A percentile compares a stretch with the other conserved stretches of the same genome.
These are phyloP conservation scores for Hura crepitans DNA, from an alignment of 441 rosid genomes.

Conservation along the genomic window DNA sequence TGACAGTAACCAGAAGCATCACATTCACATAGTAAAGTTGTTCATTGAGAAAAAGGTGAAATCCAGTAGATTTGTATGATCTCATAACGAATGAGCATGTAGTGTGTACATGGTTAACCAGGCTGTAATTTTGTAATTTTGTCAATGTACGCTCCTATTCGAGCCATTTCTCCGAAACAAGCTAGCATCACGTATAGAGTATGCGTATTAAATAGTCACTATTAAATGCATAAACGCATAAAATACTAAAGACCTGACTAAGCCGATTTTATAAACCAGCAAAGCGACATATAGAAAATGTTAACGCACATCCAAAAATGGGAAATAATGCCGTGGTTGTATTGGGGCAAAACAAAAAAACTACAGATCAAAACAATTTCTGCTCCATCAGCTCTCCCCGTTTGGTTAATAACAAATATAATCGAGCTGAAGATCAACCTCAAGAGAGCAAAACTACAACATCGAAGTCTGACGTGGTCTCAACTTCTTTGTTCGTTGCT, in stretches of 20 bases:
- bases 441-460: background rate
- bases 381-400: background rate
- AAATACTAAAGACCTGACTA: too few relatives aligned
- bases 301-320: background rate
- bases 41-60: slow-evolving; percentile 12
- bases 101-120: slow-evolving; percentile 27
- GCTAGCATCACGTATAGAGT: background rate
- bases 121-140: slow-evolving; percentile 24
- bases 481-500: background rate
- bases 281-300: background rate
- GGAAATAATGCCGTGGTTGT: background rate
- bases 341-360: background rate
- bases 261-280: background rate
- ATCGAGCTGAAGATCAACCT: background rate
- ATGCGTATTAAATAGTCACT: background rate
- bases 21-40: slow-evolving; percentile 26
- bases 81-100: slow-evolving; percentile 24
- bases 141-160: slow-evolving; percentile 36
- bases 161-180: slow-evolving; percentile 37
- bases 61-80: slow-evolving; percentile 25
- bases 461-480: background rate
- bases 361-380: background rate
- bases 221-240: background rate
- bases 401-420: background rate
- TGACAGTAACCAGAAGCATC: slow-evolving; percentile 28